These are phyloP conservation scores for Candida rishiriensis DNA, from an alignment of 805 yeast genomes.

Conservation along the genomic window DNA sequence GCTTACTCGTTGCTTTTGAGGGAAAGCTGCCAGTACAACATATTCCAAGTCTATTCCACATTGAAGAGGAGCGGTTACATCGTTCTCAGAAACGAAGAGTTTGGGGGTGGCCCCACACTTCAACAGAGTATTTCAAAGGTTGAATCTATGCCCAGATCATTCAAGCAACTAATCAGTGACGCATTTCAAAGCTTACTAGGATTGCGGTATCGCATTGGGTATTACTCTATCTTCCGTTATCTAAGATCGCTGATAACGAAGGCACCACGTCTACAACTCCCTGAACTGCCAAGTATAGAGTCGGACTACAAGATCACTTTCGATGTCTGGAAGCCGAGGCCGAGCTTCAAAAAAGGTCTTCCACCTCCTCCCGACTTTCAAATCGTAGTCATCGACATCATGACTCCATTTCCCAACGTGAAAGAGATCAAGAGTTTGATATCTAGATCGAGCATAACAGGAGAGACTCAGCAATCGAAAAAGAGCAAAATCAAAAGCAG, in stretches of 20 bases:
- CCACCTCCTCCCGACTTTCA: slow-evolving; percentile 78
- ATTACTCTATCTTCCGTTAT: slow-evolving; percentile 13
- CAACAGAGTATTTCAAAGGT: not conserved
- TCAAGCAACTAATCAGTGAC: slow-evolving; percentile 7
- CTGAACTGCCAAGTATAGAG: slow-evolving; percentile 14
- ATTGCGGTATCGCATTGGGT: not conserved
- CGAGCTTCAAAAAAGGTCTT: slow-evolving; percentile 60
- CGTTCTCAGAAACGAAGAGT: slow-evolving; percentile 34
- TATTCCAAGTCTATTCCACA: slow-evolving; percentile 65
- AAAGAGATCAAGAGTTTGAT: slow-evolving; percentile 37
- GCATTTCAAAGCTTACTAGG: slow-evolving; percentile 1
- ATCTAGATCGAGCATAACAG: slow-evolving; percentile 20
- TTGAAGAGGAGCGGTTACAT: slow-evolving; percentile 77
- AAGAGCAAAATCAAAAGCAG: not conserved
- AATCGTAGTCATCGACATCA: slow-evolving; percentile 52
- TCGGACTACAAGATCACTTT: slow-evolving; percentile 38
- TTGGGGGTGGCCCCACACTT: not conserved
- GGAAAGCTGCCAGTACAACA: slow-evolving; percentile 37
- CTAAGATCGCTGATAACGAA: slow-evolving; percentile 6
- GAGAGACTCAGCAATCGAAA: not conserved
- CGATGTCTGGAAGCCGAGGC: slow-evolving; percentile 81
- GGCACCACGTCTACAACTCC: not conserved
- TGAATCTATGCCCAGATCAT: not conserved
- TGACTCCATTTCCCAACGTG: slow-evolving; percentile 43
- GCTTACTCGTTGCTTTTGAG: slow-evolving; percentile 51